Evolutionary conservation across 2,329 filamentous ascomycete species (phyloP), one percentile per base, ranked within the genome.

Genomic region (Cordyceps pruinosa): DNA sequence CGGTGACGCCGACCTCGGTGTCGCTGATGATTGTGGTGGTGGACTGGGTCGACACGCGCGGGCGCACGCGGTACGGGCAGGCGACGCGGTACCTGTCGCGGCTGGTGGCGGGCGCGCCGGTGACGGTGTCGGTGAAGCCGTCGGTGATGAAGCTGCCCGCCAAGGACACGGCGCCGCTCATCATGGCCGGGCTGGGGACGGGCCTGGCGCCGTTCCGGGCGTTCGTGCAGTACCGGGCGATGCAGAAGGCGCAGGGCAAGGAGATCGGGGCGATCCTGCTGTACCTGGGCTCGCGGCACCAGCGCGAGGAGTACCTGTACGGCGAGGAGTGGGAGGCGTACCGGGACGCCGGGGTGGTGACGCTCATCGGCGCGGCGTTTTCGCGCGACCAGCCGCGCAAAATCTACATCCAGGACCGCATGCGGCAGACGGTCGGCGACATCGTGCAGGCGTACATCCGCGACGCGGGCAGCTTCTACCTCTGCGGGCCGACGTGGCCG

Each of bases 291-390:
- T 93, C 91, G 19, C 92, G 94, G 54, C 92, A 97, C 80, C 91
- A 97, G 78, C 90, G 92, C 63, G 94, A 99, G 75, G 94, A 99
- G 76, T 99, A 99, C 75, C 86, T 97, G 60, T 99, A 97, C 69
- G 94, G 94, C 61, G 94, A 99, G 73, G 94, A 99, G 73, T 99
- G 94, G 94, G 94, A 99, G 73, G 94, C 94, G 0, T 99, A 99
- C 75, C 84, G 94, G 69, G 93, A 92, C 60, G 91, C 94, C 0
- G 94, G 94, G 52, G 90, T 99, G 65, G 92, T 99, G 70, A 99
- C 94, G 0, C 82, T 96, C 42, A 84, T 99, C 51, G 94, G 94
- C 53, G 85, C 90, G 52, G 94, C 94, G 44, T 99, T 99, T 80
- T 96, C 90, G 59, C 88, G 94, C 70, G 94, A 99, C 70, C 94